Base-by-base conservation (phyloP, 2,329 filamentous ascomycete species). In the Nothopassalora personata region DNA sequence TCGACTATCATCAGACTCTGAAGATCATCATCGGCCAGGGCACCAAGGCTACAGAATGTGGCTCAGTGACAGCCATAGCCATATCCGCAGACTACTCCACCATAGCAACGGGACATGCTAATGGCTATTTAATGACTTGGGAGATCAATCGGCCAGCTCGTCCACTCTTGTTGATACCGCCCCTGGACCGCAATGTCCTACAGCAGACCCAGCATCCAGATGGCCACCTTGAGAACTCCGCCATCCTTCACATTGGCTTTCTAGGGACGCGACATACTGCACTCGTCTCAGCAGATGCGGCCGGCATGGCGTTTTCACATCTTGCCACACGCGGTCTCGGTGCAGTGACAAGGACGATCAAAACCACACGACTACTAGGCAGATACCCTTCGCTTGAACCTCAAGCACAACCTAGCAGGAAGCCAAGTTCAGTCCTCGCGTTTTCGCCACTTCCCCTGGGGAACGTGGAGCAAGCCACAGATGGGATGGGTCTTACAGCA, bases 261-360 rank as follows among this genome's bases (percentile, higher is more conserved):
- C 80, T 99, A 5, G 94, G 93, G 7, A 97, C 90, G 3, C 83
- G 95, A 60, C 92, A 94, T 68, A 99, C 94, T 13, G 94, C 95
- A 3, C 80, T 99, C 5, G 92, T 97, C 10, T 99, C 94, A 4
- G 94, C 94, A 2, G 92, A 99, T 74, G 90, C 96, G 68, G 85
- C 85, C 52, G 94, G 95, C 19, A 99, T 99, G 95, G 93, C 94
- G 0, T 99, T 99, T 73, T 97, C 94, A 3, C 95, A 99, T 74
- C 82, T 99, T 9, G 95, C 94, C 9, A 96, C 91, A 9, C 83
- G 95, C 67, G 95, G 94, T 1, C 87, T 95, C 39, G 94, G 94
- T 3, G 83, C 91, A 27, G 82, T 99, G 23, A 91, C 88, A 5
- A 84, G 94, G 58, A 87, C 86, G 0, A 89, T 99, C 50, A 96